Base-by-base conservation (phyloP, 495 filamentous ascomycete genomes). In the Ascodesmis nigricans region DNA sequence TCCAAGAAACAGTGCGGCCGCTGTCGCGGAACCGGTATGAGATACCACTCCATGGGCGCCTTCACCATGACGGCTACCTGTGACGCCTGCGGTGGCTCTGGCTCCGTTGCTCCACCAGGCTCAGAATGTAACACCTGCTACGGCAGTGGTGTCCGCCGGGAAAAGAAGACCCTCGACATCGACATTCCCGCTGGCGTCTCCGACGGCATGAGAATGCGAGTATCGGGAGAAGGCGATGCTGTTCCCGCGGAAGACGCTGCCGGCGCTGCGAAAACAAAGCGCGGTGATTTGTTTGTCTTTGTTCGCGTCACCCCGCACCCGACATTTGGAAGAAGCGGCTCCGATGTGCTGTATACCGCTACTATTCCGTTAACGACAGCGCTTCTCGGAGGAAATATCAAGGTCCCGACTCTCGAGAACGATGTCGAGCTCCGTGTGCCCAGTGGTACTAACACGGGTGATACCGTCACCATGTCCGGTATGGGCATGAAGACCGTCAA, bases 61-160 rank as follows among this genome's bases (percentile, higher is more conserved):
- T 95, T 97, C 60, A 84, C 93, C 57, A 80, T 97, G 68, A 76
- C 75, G 5, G 78, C 77, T 38, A 90, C 82, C 2, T 97, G 87
- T 55, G 61, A 67, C 8, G 52, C 68, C 32, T 97, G 87, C 52
- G 68, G 67, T 24, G 87, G 87, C 4, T 64, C 62, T 27, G 87
- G 87, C 19, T 52, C 69, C 36, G 55, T 61, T 6, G 67, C 75
- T 29, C 81, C 87, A 6, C 66, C 62, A 36, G 78, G 80, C 11
- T 72, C 67, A 7, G 75, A 83, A 49, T 97, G 87, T 55, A 58
- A 62, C 15, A 62, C 66, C 5, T 97, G 87, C 54, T 50, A 55
- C 22, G 87, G 87, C 17, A 65, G 73, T 34, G 90, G 87, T 24
- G 79, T 81, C 16, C 57, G 71, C 4, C 62, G 76, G 37, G 79